A percentile compares a stretch with the other conserved stretches of the same genome.
Evolutionary conservation across 2,329 filamentous ascomycete genomes (phyloP).

Genomic region (Daldinia sp.): DNA sequence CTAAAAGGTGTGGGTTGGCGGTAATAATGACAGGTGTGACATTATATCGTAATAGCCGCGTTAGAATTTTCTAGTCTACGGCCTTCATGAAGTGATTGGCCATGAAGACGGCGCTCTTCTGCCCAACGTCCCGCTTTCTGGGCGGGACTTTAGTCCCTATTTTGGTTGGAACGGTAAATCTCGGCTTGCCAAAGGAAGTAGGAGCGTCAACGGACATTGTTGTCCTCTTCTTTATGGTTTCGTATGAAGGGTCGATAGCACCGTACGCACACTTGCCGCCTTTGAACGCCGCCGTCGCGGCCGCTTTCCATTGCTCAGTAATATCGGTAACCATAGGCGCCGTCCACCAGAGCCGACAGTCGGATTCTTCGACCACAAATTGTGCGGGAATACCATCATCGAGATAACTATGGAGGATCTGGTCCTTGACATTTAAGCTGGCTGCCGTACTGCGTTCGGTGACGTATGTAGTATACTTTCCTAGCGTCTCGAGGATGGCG

Average conservation of each 20-base stretch:
- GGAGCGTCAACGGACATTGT: constrained; percentile 9
- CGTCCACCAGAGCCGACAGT: constrained; percentile 62
- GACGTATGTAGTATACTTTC: constrained; percentile 47
- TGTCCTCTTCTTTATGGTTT: constrained; percentile 27
- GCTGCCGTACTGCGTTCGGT: constrained; percentile 46
- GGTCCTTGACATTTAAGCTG: constrained; percentile 51
- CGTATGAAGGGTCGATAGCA: constrained; percentile 39
- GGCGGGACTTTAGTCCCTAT: constrained; percentile 19
- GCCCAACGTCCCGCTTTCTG: constrained; percentile 20
- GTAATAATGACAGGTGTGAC: background rate
- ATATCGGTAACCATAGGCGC: constrained; percentile 58
- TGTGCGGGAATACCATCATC: constrained; percentile 56
- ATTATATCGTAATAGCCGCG: constrained; percentile 6
- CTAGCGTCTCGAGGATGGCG: constrained; percentile 43
- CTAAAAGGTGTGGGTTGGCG: constrained; percentile 7
- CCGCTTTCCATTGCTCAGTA: constrained; percentile 56
- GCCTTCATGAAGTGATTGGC: constrained; percentile 45
- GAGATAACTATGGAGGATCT: constrained; percentile 49
- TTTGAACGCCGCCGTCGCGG: constrained; percentile 52
- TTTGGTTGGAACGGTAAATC: constrained; percentile 29
- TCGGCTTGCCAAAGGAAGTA: constrained; percentile 37
- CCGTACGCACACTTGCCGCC: constrained; percentile 53
- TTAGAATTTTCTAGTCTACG: constrained; percentile 38
- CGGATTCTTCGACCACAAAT: constrained; percentile 56
- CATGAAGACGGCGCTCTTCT: constrained; percentile 32